Conservation (phyloP, 1,284 basidiomycete genomes). For the Trichosporon sp. region DNA sequence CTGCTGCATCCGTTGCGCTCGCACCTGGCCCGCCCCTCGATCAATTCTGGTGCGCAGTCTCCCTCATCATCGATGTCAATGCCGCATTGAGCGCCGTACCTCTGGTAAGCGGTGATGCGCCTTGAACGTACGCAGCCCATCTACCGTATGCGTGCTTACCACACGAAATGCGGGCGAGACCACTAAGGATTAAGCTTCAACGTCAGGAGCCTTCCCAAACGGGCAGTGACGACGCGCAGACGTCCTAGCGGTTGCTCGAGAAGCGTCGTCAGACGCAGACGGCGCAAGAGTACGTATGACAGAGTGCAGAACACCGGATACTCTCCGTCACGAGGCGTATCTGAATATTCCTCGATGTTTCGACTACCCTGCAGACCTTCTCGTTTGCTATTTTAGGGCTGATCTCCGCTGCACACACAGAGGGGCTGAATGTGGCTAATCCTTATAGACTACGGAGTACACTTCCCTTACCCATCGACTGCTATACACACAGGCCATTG, state of each 20-base stretch:
- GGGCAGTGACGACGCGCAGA: slow-evolving; percentile 3
- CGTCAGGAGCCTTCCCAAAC: not conserved
- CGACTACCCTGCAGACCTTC: not conserved
- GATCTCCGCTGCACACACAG: no score
- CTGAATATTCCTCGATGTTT: not conserved
- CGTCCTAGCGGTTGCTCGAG: not conserved
- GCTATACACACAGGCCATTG: not conserved
- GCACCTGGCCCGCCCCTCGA: no score
- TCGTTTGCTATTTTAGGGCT: no score
- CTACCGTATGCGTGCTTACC: not conserved
- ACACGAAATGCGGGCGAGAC: not conserved
- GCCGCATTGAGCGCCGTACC: not conserved
- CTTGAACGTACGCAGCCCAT: not conserved
- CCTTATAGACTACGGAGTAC: no score
- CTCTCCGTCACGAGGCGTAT: not conserved
- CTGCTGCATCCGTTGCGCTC: not conserved
- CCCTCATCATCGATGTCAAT: not conserved
- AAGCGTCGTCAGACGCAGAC: not conserved
- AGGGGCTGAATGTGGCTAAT: no score
- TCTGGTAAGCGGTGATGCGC: not conserved
- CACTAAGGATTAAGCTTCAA: not conserved
- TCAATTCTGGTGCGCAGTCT: not conserved
- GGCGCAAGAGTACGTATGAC: not conserved
- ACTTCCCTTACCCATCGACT: not conserved
- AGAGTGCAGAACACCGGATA: not conserved